Base-by-base conservation (phyloP, 192 early-diverging fungal species). In the Coemansia sp. region DNA sequence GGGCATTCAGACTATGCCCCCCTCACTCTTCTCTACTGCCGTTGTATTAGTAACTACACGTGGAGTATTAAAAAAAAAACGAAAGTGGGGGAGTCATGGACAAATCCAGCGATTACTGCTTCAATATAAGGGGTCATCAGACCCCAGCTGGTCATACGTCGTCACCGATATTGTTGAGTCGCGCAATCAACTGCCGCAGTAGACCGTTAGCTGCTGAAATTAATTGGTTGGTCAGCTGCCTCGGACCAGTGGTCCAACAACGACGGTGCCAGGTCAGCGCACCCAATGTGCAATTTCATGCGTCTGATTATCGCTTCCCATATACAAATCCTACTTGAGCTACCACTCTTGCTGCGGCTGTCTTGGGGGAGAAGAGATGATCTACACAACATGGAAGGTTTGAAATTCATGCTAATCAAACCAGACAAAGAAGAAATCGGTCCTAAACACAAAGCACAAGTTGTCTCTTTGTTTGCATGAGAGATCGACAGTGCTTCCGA, bases 151-250 rank as follows among this genome's bases (percentile, higher is more conserved):
- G 34, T 61, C 33, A 61, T 61, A 36, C 33, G 34, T 61, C 58
- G 53, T 29, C 53, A 57, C 16, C 43, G 24, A 18, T 1, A 22
- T 53, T 22, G 50, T 57, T 8, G 33, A 31, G 11, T 57, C 34
- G 57, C 57, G 38, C 38, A n/a, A 62, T 62, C 3, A 7, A 41
- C 61, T 22, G 9, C 36, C 61, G 61, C 61, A 62, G 61, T 62
- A 62, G 20, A 41, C 36, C 18, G 20, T 10, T n/a, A 22, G 20
- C n/a, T 62, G 39, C 5, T 40, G n/a, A 20, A 8, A 60, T 60
- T 60, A 60, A 60, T 60, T 34, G 7, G 31, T 31, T 57, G 52
- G 53, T 57, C 53, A 57, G 53, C 53, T 57, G 53, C 53, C 15
- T 31, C 29, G 53, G 53, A 57, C 53, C 53, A 3, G 27, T 31